Conservation (phyloP, 2,329 filamentous ascomycete species). For the Thermothelomyces thermophilus region DNA sequence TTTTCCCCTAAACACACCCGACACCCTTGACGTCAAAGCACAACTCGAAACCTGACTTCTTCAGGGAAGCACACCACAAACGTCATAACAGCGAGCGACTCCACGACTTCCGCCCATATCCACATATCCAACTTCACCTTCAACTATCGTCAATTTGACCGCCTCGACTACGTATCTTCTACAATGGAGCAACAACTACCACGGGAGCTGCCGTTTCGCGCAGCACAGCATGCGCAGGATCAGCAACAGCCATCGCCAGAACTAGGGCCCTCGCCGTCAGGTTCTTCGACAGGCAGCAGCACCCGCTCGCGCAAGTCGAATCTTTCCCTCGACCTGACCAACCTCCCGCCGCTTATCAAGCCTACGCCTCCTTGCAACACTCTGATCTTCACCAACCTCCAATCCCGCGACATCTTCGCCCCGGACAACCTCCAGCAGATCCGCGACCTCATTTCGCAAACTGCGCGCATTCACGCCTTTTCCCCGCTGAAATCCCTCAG, state of each 20-base stretch:
- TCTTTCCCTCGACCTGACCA: conserved; percentile 68
- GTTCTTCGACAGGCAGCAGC: conserved; percentile 41
- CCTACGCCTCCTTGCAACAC: conserved; percentile 78
- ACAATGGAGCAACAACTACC: conserved; percentile 18
- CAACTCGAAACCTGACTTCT: background rate
- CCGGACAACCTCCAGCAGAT: conserved; percentile 68
- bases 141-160: background rate
- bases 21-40: background rate
- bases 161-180: background rate
- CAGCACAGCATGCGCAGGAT: background rate
- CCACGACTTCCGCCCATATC: background rate
- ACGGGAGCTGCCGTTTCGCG: conserved; percentile 5
- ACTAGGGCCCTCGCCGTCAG: conserved; percentile 28
- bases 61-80: background rate
- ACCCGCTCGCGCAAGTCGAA: conserved; percentile 41
- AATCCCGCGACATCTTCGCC: conserved; percentile 66
- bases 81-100: background rate
- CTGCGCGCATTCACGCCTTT: conserved; percentile 70
- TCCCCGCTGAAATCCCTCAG: conserved; percentile 76
- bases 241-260: conserved; percentile 12
- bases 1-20: background rate
- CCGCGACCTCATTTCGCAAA: conserved; percentile 60
- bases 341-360: conserved; percentile 59
- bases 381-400: conserved; percentile 74
- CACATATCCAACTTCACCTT: background rate